Conservation (phyloP, 257 asterid genomes). For the Euphrasia confusa region DNA sequence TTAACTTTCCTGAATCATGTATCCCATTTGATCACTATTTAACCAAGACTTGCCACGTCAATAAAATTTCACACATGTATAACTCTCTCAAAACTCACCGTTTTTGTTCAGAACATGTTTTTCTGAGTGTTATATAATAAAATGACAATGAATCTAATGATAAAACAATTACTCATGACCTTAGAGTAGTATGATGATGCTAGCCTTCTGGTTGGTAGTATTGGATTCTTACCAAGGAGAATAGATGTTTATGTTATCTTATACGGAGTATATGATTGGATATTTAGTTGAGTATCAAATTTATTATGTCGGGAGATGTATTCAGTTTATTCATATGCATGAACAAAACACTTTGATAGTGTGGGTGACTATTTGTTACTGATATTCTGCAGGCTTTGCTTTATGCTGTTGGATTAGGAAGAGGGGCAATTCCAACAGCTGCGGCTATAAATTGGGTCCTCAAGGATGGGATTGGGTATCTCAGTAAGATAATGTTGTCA, state of each 20-base stretch:
- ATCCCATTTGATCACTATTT: background rate
- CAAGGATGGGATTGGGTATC: conserved; percentile 95
- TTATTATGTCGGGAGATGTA: background rate
- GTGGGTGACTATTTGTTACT: conserved; percentile 12
- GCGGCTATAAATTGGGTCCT: conserved; percentile 98
- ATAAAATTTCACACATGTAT: background rate
- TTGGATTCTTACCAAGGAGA: background rate
- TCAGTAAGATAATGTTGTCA: conserved; percentile 84
- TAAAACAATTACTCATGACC: background rate
- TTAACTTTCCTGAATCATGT: background rate
- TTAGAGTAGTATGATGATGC: background rate
- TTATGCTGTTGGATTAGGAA: conserved; percentile 95
- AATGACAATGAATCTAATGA: background rate
- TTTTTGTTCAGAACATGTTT: background rate
- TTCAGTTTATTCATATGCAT: background rate
- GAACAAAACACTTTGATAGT: conserved; percentile 9
- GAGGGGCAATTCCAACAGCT: conserved; percentile 97
- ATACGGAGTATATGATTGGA: background rate
- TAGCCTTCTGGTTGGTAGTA: background rate
- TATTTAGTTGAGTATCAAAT: background rate
- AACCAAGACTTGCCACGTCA: background rate
- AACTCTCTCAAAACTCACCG: background rate
- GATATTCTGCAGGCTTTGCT: conserved; percentile 64
- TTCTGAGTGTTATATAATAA: background rate
- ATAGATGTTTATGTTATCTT: background rate